Conservation (phyloP, 2,329 filamentous ascomycete genomes). For the Botrytis medusae region DNA sequence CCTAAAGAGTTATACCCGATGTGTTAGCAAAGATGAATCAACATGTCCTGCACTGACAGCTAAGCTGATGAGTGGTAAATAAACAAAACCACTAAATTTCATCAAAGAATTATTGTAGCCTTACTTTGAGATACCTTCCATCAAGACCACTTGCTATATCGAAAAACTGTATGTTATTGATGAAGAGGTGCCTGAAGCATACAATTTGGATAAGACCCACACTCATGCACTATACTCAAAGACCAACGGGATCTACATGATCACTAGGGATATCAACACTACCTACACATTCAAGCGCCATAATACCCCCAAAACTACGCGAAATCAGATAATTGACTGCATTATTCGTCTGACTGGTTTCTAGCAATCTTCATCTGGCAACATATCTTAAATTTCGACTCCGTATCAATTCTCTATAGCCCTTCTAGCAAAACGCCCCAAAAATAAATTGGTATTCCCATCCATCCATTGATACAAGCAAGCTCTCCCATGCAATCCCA, state of each 20-base stretch:
- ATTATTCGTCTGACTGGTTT: neutral
- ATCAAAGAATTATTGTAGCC: neutral
- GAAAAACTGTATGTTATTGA: neutral
- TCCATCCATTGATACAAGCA: neutral
- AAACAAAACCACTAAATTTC: neutral
- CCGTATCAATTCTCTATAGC: neutral
- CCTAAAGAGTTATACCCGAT: neutral
- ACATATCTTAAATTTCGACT: neutral
- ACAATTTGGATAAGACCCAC: too few relatives aligned
- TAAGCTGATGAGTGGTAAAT: neutral
- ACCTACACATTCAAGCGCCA: neutral
- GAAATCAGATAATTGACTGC: neutral
- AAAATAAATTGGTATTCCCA: slow-evolving; percentile 11
- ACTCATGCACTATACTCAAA: neutral
- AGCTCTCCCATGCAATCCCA: neutral
- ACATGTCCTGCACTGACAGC: neutral
- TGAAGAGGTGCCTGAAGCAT: neutral
- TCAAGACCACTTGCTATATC: neutral
- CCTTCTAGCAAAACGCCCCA: neutral
- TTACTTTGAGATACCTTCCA: neutral
- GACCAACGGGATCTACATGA: neutral
- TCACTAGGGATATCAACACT: too few relatives aligned
- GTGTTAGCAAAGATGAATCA: neutral
- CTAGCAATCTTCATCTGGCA: neutral
- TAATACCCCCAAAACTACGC: neutral